These are phyloP conservation scores for Eremochloa ophiuroides DNA, from an alignment of 176 grass and related monocot genomes.

Conservation along the genomic window DNA sequence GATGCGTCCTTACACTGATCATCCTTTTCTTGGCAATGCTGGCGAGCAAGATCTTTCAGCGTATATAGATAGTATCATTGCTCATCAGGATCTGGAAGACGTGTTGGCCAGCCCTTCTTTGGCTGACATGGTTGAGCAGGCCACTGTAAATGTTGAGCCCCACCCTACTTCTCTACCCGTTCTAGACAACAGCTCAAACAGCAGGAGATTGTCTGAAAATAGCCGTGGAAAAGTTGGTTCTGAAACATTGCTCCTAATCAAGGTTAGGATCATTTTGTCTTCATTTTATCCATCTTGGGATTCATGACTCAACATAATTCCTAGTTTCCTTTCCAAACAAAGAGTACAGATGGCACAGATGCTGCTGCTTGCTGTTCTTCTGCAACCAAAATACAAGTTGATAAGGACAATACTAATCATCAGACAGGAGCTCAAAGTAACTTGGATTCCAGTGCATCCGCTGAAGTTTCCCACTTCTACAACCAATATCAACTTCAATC, in stretches of 20 bases:
- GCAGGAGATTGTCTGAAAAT: not conserved
- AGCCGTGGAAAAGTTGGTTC: not conserved
- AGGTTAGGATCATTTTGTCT: slow-evolving; percentile 8
- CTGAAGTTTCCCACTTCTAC: not conserved
- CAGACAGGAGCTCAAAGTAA: not conserved
- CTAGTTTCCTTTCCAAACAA: slow-evolving; percentile 10
- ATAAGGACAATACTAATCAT: not conserved
- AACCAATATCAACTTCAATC: not conserved
- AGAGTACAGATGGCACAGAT: slow-evolving; percentile 1
- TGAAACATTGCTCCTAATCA: slow-evolving; percentile 5
- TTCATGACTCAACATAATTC: not conserved
- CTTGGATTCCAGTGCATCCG: not conserved
- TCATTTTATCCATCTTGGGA: not conserved
- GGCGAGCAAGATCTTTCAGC: slow-evolving; percentile 17
- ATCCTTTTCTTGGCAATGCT: slow-evolving; percentile 37
- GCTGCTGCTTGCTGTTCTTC: slow-evolving; percentile 1
- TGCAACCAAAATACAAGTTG: not conserved
- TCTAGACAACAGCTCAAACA: not conserved
- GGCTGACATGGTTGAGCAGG: not conserved
- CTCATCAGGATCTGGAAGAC: slow-evolving; percentile 18
- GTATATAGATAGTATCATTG: not conserved
- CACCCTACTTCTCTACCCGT: not conserved
- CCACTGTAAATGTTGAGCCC: not conserved
- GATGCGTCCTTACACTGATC: slow-evolving; percentile 48
- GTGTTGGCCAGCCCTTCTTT: slow-evolving; percentile 14